Evolutionary conservation across 768 basidiomycete species (phyloP), one percentile per base, ranked within the genome.

Genomic region (Russula olivacea): DNA sequence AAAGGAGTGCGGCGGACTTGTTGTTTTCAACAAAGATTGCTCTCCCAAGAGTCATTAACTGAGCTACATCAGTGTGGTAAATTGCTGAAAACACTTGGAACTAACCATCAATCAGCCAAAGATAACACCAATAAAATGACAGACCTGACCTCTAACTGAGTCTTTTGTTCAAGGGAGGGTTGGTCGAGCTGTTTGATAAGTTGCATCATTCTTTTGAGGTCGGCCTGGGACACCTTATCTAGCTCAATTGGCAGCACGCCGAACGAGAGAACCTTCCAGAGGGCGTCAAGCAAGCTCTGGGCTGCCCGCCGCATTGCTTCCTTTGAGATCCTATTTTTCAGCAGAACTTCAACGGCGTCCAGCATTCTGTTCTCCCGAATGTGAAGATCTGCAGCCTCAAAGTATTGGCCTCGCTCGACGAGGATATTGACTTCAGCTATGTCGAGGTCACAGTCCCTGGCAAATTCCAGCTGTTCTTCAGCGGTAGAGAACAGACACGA

Each of bases 401-500:
- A 51, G 53, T 72, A 74, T 65, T 75, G 74, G 17, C 77, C 79
- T 10, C 75, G 73, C 4, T 71, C 71, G 36, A 77, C 75, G 12
- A 85, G 74, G 4, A 88, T 68, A 0, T 72, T 71, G 0, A 79
- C 79, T 10, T 76, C 80, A 12, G 80, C 79, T 19, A 77, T 67
- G 68, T 84, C 81, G 19, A 88, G 73, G 50, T 79, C 80, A 51
- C 78, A 77, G 6, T 82, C 78, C 50, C 83, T 79, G 11, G 83
- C 75, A 63, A 83, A 88, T 52, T 80, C 78, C n/a, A 85, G 63
- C 30, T 77, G 77, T 28, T 86, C 83, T 25, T 88, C 82, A 0
- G 74, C 68, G 1, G 77, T 74, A 0, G 72, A 62, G 63, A 88
- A 89, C 1, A 88, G 69, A 9, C 68, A 60, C 50, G 73, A 58